A percentile compares a stretch with the other conserved stretches of the same genome.
These are phyloP conservation scores for Coemansia sp. DNA, from an alignment of 192 early-diverging fungal genomes.

Conservation along the genomic window DNA sequence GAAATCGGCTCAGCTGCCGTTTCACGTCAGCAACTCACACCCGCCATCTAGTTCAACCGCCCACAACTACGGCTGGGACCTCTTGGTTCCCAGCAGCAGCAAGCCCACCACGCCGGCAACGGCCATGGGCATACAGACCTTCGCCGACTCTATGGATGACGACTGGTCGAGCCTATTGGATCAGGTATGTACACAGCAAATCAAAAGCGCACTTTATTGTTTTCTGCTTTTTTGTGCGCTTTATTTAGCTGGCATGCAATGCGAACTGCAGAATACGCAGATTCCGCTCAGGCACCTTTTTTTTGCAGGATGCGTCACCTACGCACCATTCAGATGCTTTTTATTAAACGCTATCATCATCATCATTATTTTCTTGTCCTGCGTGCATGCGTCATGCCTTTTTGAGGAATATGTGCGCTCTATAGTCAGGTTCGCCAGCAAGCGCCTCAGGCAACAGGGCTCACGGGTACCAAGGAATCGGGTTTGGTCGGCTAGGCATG, in stretches of 20 bases:
- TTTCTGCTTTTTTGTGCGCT: background rate
- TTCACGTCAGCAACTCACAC: slow-evolving; percentile 19
- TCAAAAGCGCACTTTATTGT: slow-evolving; percentile 3
- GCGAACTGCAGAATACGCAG: background rate
- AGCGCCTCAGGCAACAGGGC: slow-evolving; percentile 25
- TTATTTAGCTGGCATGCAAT: background rate
- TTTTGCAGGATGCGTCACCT: background rate
- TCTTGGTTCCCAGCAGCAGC: slow-evolving; percentile 20
- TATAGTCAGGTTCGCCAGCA: slow-evolving; percentile 31
- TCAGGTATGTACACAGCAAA: slow-evolving; percentile 28
- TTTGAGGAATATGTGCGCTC: background rate
- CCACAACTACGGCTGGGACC: slow-evolving; percentile 39
- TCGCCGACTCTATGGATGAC: slow-evolving; percentile 29
- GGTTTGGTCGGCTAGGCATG: slow-evolving; percentile 24
- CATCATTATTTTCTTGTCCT: background rate
- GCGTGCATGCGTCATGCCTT: too few species aligned
- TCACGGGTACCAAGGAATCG: slow-evolving; percentile 24
- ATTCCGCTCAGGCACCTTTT: background rate
- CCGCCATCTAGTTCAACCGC: slow-evolving; percentile 10
- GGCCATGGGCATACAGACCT: slow-evolving; percentile 30
- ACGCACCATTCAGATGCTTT: background rate
- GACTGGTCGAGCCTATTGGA: slow-evolving; percentile 50
- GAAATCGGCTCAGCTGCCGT: slow-evolving; percentile 12
- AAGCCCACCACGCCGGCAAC: slow-evolving; percentile 20
- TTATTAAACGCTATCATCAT: background rate